Percentiles rank a stretch among this genome's conserved stretches.
Evolutionary conservation across 768 basidiomycete genomes (phyloP).

Genomic region (Dacryopinax spathularia): DNA sequence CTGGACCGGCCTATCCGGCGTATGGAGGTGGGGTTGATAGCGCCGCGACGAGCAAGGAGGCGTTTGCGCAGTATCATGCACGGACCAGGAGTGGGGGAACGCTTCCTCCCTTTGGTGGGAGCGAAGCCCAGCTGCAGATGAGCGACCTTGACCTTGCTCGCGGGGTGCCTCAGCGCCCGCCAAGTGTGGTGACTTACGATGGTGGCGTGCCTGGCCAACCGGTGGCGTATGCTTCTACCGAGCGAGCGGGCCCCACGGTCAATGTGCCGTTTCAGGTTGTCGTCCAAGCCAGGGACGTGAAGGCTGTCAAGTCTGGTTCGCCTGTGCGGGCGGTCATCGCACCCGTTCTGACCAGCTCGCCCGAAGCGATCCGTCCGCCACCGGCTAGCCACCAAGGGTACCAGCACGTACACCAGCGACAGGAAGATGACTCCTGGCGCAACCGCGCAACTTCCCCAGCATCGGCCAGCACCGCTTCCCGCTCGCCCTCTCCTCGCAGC

Average conservation of each 20-base stretch:
- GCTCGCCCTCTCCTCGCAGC: background rate
- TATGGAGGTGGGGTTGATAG: background rate
- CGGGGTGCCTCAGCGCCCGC: background rate
- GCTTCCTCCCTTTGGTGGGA: no score
- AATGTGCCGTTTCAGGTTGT: background rate
- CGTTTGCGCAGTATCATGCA: background rate
- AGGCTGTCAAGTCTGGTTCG: background rate
- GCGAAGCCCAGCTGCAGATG: background rate
- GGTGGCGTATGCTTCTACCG: background rate
- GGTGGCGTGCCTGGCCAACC: background rate
- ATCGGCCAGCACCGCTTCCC: background rate
- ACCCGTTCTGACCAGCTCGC: background rate
- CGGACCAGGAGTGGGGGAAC: background rate
- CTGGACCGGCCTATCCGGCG: background rate
- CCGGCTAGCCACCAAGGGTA: background rate
- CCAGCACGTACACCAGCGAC: background rate
- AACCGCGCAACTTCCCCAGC: background rate
- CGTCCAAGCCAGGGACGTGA: background rate
- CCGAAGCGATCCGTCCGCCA: background rate
- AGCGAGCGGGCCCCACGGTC: background rate
- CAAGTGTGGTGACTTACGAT: background rate
- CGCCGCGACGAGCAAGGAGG: slow-evolving; percentile 1
- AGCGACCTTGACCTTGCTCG: background rate
- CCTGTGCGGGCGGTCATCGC: background rate
- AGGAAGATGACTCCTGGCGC: background rate